Base-by-base conservation (phyloP, 441 rosid species). In the Manihot esculenta region DNA sequence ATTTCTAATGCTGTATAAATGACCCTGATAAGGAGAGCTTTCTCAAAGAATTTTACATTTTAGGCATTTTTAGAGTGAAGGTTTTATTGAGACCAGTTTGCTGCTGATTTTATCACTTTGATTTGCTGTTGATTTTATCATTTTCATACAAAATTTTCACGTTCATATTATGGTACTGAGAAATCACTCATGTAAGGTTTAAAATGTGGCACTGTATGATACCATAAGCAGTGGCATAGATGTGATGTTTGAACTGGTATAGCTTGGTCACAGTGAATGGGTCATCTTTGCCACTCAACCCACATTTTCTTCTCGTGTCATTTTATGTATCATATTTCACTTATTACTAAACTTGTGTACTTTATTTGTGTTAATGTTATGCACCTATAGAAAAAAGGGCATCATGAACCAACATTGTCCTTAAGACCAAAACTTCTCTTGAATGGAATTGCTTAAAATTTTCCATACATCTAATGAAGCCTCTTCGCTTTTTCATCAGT, bases 1-100 rank as follows among this genome's bases (percentile, higher is more conserved):
- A 35, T 5, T 35, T 35, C 41, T 35, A 35, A 35, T 35, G 5
- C 41, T 35, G 41, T 35, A 35, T 90, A 70, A 71, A 24, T 55
- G 30, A 24, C 23, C 67, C 20, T 63, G 51, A 44, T 23, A 44
- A 48, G 15, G 2, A 13, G 13, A 20, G 48, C 26, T 23, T 54
- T 53, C 12, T 23, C 30, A 54, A 54, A 54, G 30, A 27, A 54
- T 54, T 54, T 54, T 54, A 54, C 30, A 54, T 54, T 23, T 17
- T 33, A 8, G n/a, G n/a, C n/a, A n/a, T n/a, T n/a, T n/a, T n/a
- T n/a, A 14, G 7, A 5, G 58, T 4, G 11, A 54, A 54, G 23
- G 55, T 51, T 51, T 51, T 51, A n/a, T 51, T 15, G 7, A 48
- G n/a, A n/a, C 15, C 51, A 17, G 51, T 48, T 48, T 15, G 51